phyloP scores from a whole-genome alignment of 768 basidiomycete genomes.

The Tulasnella sp. region DNA sequence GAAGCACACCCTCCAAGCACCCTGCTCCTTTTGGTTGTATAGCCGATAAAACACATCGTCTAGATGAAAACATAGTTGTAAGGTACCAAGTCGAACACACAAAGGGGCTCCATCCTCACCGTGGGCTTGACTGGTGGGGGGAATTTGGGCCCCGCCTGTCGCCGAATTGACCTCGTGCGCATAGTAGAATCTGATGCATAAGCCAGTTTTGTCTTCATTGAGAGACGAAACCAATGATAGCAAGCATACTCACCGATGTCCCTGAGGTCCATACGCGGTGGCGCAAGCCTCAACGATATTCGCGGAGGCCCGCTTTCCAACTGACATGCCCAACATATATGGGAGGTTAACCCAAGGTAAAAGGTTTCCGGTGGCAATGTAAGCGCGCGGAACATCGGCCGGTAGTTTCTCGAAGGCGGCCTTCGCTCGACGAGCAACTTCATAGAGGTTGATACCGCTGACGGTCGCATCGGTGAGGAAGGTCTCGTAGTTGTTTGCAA shows the following conservation, averaged over 20 bases:
- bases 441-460: neutral
- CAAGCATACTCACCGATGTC: neutral
- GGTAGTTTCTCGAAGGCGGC: neutral
- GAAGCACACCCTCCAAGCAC: constrained; percentile 10
- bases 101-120: too few relatives aligned
- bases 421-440: neutral
- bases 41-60: neutral
- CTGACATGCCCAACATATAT: neutral
- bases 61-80: too few relatives aligned
- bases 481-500: neutral
- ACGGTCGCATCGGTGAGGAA: neutral
- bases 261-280: constrained; percentile 1
- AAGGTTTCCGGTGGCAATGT: constrained; percentile 7
- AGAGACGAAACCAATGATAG: neutral
- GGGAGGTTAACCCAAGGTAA: neutral
- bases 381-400: neutral
- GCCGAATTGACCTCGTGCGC: neutral
- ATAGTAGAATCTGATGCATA: constrained; percentile 6
- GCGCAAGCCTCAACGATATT: constrained; percentile 5
- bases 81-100: too few relatives aligned
- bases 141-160: neutral
- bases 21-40: constrained; percentile 4
- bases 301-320: neutral
- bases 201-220: neutral
- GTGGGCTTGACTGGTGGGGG: neutral